A percentile compares a stretch with the other conserved stretches of the same genome.
Evolutionary conservation across 768 basidiomycete genomes (phyloP).

Genomic region (Pulveroboletus frians): DNA sequence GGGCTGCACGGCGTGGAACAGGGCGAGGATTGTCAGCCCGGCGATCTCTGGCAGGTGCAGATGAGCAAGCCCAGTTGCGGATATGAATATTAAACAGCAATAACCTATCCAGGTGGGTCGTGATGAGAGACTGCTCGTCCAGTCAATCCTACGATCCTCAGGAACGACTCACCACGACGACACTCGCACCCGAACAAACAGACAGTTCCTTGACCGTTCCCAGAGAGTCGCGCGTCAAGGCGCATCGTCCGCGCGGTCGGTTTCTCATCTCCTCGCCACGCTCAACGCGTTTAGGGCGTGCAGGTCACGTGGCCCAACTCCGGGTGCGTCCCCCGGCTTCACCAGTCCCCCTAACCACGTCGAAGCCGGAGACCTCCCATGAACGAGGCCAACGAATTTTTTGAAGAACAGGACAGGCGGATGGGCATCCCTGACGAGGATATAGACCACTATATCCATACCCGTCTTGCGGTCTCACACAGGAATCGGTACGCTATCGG

Average conservation of each 20-base stretch:
- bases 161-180: conserved; percentile 8
- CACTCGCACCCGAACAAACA: too few relatives aligned
- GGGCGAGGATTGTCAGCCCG: too few relatives aligned
- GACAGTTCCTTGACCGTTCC: too few relatives aligned
- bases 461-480: conserved; percentile 19
- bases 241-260: too few relatives aligned
- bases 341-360: too few relatives aligned
- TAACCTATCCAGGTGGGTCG: not conserved
- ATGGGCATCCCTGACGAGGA: conserved; percentile 54
- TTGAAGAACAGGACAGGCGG: conserved; percentile 48
- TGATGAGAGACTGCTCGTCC: not conserved
- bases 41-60: too few relatives aligned
- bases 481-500: conserved; percentile 14
- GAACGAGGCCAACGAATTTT: conserved; percentile 44
- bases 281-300: conserved; percentile 2
- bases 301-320: conserved; percentile 12
- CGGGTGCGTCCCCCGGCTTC: not conserved
- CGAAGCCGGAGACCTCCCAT: conserved; percentile 3
- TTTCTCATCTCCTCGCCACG: too few relatives aligned
- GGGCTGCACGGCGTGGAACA: not conserved
- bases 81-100: conserved; percentile 1
- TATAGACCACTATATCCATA: conserved; percentile 41
- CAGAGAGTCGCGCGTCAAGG: too few relatives aligned
- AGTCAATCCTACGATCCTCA: conserved; percentile 15
- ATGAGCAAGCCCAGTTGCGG: not conserved